Conservation (phyloP, 305 asterid species). For the Plantago rigida region DNA sequence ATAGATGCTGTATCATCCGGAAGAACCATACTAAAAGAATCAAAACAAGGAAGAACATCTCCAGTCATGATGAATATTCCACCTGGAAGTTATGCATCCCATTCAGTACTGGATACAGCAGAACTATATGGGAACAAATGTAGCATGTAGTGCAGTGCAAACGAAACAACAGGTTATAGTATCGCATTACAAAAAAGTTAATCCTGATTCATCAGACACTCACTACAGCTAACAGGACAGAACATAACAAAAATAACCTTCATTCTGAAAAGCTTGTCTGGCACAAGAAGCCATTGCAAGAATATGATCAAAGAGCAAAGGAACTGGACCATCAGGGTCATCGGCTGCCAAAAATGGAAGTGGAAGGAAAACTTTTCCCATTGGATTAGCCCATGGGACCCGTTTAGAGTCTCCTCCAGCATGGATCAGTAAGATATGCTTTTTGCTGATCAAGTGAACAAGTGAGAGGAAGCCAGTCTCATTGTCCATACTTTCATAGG, state of each 20-base stretch:
- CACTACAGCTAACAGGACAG: conserved; percentile 31
- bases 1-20: conserved; percentile 79
- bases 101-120: conserved; percentile 21
- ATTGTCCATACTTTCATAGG: conserved; percentile 28
- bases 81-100: conserved; percentile 46
- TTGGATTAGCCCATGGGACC: conserved; percentile 99
- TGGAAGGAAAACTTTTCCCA: conserved; percentile 97
- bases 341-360: conserved; percentile 89
- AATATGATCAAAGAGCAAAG: conserved; percentile 89
- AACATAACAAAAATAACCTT: conserved; percentile 43
- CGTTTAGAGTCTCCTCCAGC: conserved; percentile 99
- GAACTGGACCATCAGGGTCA: conserved; percentile 91
- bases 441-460: conserved; percentile 55
- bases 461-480: conserved; percentile 38
- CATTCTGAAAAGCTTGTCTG: conserved; percentile 69
- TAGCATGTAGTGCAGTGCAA: conserved; percentile 23
- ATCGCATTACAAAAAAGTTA: conserved; percentile 22
- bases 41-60: conserved; percentile 98
- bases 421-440: conserved; percentile 76
- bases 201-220: conserved; percentile 26
- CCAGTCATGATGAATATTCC: conserved; percentile 95
- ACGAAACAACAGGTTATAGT: conserved; percentile 24
- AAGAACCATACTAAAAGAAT: conserved; percentile 78
- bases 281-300: conserved; percentile 93
- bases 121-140: conserved; percentile 16